Evolutionary conservation across 2,329 filamentous ascomycete genomes (phyloP).

Genomic region (Claviceps sorghi): DNA sequence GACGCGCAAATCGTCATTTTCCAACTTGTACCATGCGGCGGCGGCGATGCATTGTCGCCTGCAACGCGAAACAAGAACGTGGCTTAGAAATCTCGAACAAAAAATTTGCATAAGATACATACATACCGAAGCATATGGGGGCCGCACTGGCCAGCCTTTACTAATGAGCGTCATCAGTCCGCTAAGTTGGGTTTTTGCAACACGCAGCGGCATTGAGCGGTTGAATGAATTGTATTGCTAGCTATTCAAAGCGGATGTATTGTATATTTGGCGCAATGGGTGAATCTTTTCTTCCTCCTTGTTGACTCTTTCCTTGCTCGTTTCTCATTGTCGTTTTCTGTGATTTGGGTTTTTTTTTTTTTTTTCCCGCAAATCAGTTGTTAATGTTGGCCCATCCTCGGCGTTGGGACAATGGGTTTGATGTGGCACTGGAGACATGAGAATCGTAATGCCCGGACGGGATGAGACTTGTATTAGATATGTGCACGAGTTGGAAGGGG

Average conservation of each 20-base stretch:
- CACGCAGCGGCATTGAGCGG: not conserved
- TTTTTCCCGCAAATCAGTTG: not conserved
- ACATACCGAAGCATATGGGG: not conserved
- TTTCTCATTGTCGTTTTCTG: not conserved
- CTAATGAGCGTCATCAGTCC: constrained; percentile 1
- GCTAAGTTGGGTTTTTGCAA: not conserved
- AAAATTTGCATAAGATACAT: not conserved
- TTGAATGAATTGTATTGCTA: not conserved
- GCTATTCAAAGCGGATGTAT: not conserved
- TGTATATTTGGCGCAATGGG: not conserved
- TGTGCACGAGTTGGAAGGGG: not conserved
- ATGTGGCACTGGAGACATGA: not conserved
- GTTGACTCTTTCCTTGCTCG: not conserved
- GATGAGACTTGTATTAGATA: not conserved
- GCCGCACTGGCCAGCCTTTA: not conserved
- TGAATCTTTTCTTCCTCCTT: not conserved
- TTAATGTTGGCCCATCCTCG: not conserved
- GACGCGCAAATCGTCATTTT: not conserved
- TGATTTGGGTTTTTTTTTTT: not conserved
- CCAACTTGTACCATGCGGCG: not conserved
- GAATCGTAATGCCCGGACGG: not conserved
- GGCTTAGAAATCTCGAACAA: not conserved
- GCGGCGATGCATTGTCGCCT: not conserved
- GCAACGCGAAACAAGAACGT: not conserved
- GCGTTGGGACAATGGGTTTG: not conserved